Conservation (phyloP, 202 grass and related monocot genomes). For the Bolboschoenoplectus hybrid region DNA sequence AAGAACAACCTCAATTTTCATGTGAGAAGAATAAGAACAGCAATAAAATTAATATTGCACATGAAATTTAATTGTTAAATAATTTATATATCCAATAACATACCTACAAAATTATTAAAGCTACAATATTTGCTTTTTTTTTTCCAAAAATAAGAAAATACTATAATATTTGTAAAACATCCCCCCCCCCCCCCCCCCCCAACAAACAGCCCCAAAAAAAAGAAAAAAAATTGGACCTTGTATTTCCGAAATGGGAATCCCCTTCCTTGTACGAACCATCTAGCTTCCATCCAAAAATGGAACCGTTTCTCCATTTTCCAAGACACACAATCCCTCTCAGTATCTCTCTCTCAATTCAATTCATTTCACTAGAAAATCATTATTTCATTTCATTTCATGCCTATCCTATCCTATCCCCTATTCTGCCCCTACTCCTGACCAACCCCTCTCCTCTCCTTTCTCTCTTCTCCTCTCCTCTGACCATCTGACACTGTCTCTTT, state of each 20-base stretch:
- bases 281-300: not conserved
- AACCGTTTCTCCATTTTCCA: slow-evolving; percentile 35
- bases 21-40: no score
- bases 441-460: not conserved
- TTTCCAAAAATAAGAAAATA: no score
- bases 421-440: slow-evolving; percentile 12
- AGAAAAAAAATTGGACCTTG: no score
- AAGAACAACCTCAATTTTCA: no score
- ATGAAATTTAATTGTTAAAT: no score
- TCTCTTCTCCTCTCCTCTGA: slow-evolving; percentile 4
- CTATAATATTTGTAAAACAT: no score
- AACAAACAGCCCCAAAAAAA: no score
- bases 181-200: no score
- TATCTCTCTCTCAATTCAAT: not conserved
- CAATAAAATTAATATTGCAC: no score
- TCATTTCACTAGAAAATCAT: not conserved
- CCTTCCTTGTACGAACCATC: not conserved
- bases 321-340: not conserved
- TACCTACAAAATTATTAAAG: no score
- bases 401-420: slow-evolving; percentile 35
- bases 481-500: not conserved
- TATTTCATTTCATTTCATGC: slow-evolving; percentile 23
- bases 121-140: no score
- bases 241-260: not conserved
- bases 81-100: no score